Evolutionary conservation across 331 rosid species (phyloP), one percentile per base, ranked within the genome.

Genomic region (Prunus yedoensis): DNA sequence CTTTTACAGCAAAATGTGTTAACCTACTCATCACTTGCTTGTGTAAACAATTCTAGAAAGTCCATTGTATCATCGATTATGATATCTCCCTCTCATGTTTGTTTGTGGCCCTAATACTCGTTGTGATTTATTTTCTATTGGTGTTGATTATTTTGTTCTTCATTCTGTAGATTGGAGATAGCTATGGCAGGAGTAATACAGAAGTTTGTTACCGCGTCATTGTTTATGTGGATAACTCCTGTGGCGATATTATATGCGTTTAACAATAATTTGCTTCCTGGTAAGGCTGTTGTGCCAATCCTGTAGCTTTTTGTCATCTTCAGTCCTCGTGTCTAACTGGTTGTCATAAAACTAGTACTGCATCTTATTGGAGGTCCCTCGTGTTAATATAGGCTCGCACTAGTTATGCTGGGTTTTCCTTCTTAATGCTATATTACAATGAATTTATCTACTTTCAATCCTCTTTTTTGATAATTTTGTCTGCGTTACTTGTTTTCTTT

Each of bases 151-250:
- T 35, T 18, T 64, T 38, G 8, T 15, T n/a, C 25, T 32, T 75
- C 2, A 5, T 57, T 77, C 13, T 71, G 60, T 77, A 86, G 85
- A 62, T 70, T 81, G 80, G 30, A 74, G 84, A 63, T 62, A 62
- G 78, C 41, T 68, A 93, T 88, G 98, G 49, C 83, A 20, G 82
- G 79, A 23, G 97, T 93, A 14, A 76, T 91, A 75, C 80, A 68
- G 71, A 93, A 91, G 77, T 93, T 93, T 79, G 73, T 89, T 71
- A 61, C 82, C 74, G 89, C 96, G 0, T 93, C 98, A 12, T 7
- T 91, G 80, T 77, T 93, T 71, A 91, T 93, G 96, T 94, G 96
- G 98, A 81, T 83, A 11, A 73, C 70, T 53, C 98, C 97, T 11
- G 71, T 88, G 61, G 91, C 94, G 51, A 82, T 91, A 62, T 82